phyloP scores from a whole-genome alignment of 1,284 basidiomycete genomes.

The Papiliotrema terrestris region DNA sequence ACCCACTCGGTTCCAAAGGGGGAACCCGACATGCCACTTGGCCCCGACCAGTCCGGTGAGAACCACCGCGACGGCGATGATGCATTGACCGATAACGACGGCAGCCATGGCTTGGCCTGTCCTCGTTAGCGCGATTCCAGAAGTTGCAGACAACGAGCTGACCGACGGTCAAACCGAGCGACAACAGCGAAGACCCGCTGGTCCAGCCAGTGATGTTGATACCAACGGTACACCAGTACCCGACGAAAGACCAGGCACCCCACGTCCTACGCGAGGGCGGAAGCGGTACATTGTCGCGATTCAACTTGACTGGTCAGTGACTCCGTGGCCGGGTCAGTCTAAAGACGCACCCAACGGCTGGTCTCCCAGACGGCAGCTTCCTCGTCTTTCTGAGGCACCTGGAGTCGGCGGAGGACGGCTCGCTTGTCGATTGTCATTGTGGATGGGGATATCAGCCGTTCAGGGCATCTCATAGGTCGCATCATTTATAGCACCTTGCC shows the following conservation, averaged over 20 bases:
- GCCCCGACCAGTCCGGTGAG: conserved; percentile 26
- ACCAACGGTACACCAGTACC: conserved; percentile 23
- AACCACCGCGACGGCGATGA: conserved; percentile 18
- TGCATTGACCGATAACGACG: conserved; percentile 19
- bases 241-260: conserved; percentile 28
- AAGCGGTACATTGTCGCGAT: conserved; percentile 35
- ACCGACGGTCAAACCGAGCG: conserved; percentile 27
- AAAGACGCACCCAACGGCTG: neutral
- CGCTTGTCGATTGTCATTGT: neutral
- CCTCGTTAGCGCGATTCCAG: neutral
- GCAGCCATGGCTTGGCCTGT: conserved; percentile 30
- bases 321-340: neutral
- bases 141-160: neutral
- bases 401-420: conserved; percentile 2
- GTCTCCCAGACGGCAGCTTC: conserved; percentile 16
- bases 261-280: conserved; percentile 28
- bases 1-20: conserved; percentile 21
- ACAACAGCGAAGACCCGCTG: conserved; percentile 22
- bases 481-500: too few species aligned
- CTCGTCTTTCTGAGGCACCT: conserved; percentile 24
- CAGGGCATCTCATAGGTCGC: too few species aligned
- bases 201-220: conserved; percentile 33
- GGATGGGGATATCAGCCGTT: too few species aligned
- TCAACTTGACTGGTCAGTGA: conserved; percentile 13
- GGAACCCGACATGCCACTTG: conserved; percentile 32